Percentiles rank a stretch among this genome's conserved stretches.
These are phyloP conservation scores for Pezicula rhizophila DNA, from an alignment of 2,329 filamentous ascomycete genomes.

Conservation along the genomic window DNA sequence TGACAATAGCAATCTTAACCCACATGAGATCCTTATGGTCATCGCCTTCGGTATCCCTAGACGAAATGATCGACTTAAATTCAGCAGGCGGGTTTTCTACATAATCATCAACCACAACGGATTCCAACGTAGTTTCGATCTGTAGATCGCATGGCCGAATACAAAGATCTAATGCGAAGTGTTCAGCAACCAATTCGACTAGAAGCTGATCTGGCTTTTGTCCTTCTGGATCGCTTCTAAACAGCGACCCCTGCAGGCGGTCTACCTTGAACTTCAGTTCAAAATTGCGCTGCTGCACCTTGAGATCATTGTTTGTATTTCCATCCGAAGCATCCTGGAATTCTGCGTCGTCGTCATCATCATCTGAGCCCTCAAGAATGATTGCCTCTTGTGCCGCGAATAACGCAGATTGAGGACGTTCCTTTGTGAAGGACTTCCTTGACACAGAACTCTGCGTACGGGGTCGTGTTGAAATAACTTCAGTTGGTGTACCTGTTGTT, in stretches of 20 bases:
- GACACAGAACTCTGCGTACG: constrained; percentile 21
- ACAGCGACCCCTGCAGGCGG: constrained; percentile 86
- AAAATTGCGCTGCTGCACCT: constrained; percentile 83
- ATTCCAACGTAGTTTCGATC: constrained; percentile 81
- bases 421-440: constrained; percentile 38
- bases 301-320: constrained; percentile 50
- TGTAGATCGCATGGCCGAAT: constrained; percentile 88
- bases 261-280: constrained; percentile 97
- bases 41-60: constrained; percentile 65
- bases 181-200: constrained; percentile 84
- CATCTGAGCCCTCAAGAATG: constrained; percentile 52
- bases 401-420: constrained; percentile 58
- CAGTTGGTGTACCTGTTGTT: constrained; percentile 3
- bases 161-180: constrained; percentile 82
- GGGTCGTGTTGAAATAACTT: constrained; percentile 9
- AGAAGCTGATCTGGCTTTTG: constrained; percentile 72
- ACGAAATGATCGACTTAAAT: constrained; percentile 97
- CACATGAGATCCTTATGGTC: constrained; percentile 77
- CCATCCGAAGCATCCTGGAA: constrained; percentile 63
- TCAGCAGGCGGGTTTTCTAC: constrained; percentile 82
- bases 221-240: constrained; percentile 74
- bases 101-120: constrained; percentile 87
- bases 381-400: constrained; percentile 70
- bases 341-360: constrained; percentile 53
- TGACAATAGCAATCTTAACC: constrained; percentile 86